Percentiles rank a stretch among this genome's conserved stretches.
phyloP scores from a whole-genome alignment of 495 filamentous ascomycete species.

The Xylaria cubensis region DNA sequence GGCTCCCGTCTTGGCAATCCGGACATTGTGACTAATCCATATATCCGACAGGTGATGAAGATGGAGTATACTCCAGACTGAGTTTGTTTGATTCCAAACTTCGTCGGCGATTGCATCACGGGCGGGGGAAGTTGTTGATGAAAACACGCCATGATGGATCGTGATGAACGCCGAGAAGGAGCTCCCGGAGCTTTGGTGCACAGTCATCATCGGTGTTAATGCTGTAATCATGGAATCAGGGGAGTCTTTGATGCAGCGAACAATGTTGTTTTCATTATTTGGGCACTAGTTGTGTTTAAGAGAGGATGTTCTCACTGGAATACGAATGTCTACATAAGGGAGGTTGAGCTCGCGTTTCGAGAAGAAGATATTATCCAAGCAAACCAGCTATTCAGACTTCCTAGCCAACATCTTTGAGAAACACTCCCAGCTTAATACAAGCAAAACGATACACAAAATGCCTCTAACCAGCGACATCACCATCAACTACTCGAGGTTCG shows the following conservation, averaged over 20 bases:
- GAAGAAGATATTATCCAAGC: not conserved
- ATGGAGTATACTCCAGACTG: not conserved
- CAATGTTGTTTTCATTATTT: no score
- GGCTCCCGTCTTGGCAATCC: not conserved
- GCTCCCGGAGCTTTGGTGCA: not conserved
- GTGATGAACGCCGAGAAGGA: not conserved
- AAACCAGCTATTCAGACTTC: not conserved
- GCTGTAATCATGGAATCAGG: not conserved
- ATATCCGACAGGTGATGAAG: not conserved
- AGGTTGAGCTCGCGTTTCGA: not conserved
- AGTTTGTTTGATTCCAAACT: constrained; percentile 2
- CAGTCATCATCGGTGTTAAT: constrained; percentile 1
- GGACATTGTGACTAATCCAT: not conserved
- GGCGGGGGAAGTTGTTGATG: not conserved
- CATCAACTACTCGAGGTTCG: constrained; percentile 6
- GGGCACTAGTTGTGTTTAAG: not conserved
- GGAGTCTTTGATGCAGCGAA: not conserved
- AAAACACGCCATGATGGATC: not conserved
- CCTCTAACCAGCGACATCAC: constrained; percentile 14
- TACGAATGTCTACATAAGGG: not conserved
- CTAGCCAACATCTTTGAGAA: not conserved
- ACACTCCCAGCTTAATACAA: not conserved
- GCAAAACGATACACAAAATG: not conserved
- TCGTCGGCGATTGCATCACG: not conserved
- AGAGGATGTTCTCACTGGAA: not conserved